These are phyloP conservation scores for Adansonia madagascariensis DNA, from an alignment of 441 rosid genomes.

Conservation along the genomic window DNA sequence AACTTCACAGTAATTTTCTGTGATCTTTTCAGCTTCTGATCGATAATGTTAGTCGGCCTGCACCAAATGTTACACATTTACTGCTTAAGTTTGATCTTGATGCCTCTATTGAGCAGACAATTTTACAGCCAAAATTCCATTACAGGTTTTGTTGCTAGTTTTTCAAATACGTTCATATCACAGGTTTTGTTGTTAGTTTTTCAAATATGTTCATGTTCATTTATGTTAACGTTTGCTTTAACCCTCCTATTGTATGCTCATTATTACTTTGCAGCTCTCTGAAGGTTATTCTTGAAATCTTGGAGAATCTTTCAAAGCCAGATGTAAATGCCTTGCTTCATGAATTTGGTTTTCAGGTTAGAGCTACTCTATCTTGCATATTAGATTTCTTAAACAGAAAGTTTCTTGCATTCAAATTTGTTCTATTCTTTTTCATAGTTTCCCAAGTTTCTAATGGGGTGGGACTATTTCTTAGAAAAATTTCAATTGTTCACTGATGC, in stretches of 20 bases:
- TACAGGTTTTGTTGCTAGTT: conserved; percentile 63
- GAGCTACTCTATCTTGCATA: conserved; percentile 25
- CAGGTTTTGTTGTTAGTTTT: no score
- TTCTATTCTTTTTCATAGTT: conserved; percentile 15
- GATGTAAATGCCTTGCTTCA: conserved; percentile 80
- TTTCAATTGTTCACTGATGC: conserved; percentile 36
- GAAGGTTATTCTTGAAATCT: conserved; percentile 88
- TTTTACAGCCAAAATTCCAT: conserved; percentile 92
- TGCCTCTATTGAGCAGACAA: conserved; percentile 72
- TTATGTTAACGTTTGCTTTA: conserved; percentile 19
- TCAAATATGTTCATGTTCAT: background rate
- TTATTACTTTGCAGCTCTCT: conserved; percentile 67
- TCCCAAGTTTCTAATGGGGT: background rate
- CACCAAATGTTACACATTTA: conserved; percentile 91
- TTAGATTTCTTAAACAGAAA: background rate
- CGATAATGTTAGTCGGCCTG: conserved; percentile 82
- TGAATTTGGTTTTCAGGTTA: conserved; percentile 95
- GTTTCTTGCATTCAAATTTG: background rate
- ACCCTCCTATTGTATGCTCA: conserved; percentile 20
- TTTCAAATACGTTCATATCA: background rate
- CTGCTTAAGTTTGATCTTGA: conserved; percentile 92
- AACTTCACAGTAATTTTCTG: conserved; percentile 23
- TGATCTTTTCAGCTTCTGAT: conserved; percentile 70
- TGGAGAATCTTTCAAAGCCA: conserved; percentile 80
- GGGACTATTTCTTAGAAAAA: background rate